Evolutionary conservation across 495 filamentous ascomycete genomes (phyloP).

Genomic region (Tuber magnatum): DNA sequence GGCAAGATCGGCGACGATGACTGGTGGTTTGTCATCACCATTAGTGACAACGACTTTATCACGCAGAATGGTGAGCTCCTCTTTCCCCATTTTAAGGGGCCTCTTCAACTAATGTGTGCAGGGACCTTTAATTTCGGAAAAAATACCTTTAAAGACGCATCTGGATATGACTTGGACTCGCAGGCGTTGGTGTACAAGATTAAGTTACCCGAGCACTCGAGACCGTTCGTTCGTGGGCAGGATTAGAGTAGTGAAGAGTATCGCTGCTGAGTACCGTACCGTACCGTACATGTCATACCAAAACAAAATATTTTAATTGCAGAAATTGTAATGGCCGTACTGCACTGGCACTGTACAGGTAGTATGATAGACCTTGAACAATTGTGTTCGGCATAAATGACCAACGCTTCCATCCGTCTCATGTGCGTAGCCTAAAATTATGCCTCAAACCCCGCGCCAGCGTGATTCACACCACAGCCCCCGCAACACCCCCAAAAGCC

Average conservation of each 20-base stretch:
- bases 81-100: slow-evolving; percentile 13
- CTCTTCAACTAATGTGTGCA: slow-evolving; percentile 29
- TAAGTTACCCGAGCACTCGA: slow-evolving; percentile 47
- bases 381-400: neutral
- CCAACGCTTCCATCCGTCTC: neutral
- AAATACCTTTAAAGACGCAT: slow-evolving; percentile 55
- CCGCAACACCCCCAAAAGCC: neutral
- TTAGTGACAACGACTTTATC: slow-evolving; percentile 75
- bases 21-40: slow-evolving; percentile 62
- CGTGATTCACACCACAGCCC: neutral
- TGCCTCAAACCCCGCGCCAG: neutral
- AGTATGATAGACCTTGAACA: neutral
- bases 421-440: neutral
- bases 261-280: neutral
- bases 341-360: neutral
- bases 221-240: slow-evolving; percentile 1
- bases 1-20: slow-evolving; percentile 43
- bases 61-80: slow-evolving; percentile 58
- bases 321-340: neutral
- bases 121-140: slow-evolving; percentile 59
- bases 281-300: neutral
- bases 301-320: neutral
- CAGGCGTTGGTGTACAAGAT: slow-evolving; percentile 70
- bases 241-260: neutral
- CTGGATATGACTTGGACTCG: slow-evolving; percentile 58